Evolutionary conservation across 2,329 filamentous ascomycete species (phyloP).

Genomic region (Shiraia sp.): DNA sequence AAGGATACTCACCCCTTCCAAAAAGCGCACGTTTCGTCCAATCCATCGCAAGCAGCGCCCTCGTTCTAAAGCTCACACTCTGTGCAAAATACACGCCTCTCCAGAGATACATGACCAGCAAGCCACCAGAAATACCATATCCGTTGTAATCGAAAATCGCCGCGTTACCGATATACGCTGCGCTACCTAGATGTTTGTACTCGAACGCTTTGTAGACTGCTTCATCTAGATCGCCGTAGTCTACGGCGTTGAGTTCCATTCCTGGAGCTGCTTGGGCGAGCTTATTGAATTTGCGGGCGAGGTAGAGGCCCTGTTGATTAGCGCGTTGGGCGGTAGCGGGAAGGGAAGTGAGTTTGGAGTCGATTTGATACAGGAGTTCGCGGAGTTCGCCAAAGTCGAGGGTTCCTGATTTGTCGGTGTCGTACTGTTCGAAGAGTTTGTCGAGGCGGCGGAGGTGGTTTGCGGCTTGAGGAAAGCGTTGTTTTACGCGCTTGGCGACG

Average conservation of each 20-base stretch:
- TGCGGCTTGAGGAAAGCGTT: slow-evolving; percentile 87
- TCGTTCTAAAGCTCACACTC: slow-evolving; percentile 89
- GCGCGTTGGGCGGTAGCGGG: slow-evolving; percentile 95
- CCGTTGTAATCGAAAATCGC: slow-evolving; percentile 91
- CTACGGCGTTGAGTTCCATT: slow-evolving; percentile 75
- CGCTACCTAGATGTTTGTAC: slow-evolving; percentile 86
- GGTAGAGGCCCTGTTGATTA: slow-evolving; percentile 92
- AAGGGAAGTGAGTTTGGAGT: slow-evolving; percentile 89
- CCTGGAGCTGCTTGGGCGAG: slow-evolving; percentile 77
- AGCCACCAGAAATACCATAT: slow-evolving; percentile 75
- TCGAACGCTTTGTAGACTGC: slow-evolving; percentile 93
- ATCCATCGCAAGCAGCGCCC: slow-evolving; percentile 91
- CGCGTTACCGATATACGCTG: slow-evolving; percentile 96
- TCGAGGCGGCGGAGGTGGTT: slow-evolving; percentile 88
- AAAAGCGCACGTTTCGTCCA: slow-evolving; percentile 97
- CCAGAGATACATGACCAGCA: slow-evolving; percentile 96
- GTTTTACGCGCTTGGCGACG: slow-evolving; percentile 81
- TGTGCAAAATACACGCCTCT: slow-evolving; percentile 95
- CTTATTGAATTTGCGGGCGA: slow-evolving; percentile 92
- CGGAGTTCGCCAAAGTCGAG: slow-evolving; percentile 91
- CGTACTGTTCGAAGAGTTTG: slow-evolving; percentile 87
- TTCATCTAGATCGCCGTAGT: slow-evolving; percentile 88
- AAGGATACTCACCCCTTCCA: slow-evolving; percentile 82
- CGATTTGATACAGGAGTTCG: slow-evolving; percentile 88
- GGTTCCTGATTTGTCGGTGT: slow-evolving; percentile 89